Evolutionary conservation across 2,329 filamentous ascomycete species (phyloP).

Genomic region (Hirsutella rhossiliensis): DNA sequence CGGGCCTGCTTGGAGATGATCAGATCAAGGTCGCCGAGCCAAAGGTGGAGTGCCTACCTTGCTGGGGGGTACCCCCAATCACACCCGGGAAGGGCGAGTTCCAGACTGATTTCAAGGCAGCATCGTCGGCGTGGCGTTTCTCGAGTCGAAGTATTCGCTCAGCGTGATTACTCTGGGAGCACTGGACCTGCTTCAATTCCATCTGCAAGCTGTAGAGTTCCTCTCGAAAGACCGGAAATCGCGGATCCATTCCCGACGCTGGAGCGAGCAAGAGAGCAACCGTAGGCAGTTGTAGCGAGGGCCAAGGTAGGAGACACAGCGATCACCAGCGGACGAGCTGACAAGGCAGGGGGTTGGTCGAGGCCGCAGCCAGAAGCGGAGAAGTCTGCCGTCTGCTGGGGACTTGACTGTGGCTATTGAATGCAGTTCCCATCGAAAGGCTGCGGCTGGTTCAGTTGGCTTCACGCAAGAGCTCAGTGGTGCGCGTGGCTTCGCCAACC

Average conservation of each 20-base stretch:
- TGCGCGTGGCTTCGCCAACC: conserved; percentile 13
- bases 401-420: neutral
- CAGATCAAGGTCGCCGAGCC: neutral
- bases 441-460: neutral
- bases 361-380: neutral
- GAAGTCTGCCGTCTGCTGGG: neutral
- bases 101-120: conserved; percentile 76
- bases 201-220: conserved; percentile 58
- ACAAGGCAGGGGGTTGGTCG: neutral
- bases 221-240: conserved; percentile 47
- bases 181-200: conserved; percentile 57
- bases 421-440: conserved; percentile 3
- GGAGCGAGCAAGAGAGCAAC: neutral
- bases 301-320: neutral
- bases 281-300: neutral
- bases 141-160: conserved; percentile 51
- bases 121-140: conserved; percentile 56
- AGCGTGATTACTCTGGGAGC: conserved; percentile 48
- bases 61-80: conserved; percentile 70
- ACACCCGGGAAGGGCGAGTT: conserved; percentile 85
- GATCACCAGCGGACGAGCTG: neutral
- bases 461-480: neutral
- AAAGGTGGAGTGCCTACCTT: conserved; percentile 45
- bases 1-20: conserved; percentile 43
- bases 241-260: conserved; percentile 47